phyloP scores from a whole-genome alignment of 331 rosid genomes.

The Rosa hybrid region DNA sequence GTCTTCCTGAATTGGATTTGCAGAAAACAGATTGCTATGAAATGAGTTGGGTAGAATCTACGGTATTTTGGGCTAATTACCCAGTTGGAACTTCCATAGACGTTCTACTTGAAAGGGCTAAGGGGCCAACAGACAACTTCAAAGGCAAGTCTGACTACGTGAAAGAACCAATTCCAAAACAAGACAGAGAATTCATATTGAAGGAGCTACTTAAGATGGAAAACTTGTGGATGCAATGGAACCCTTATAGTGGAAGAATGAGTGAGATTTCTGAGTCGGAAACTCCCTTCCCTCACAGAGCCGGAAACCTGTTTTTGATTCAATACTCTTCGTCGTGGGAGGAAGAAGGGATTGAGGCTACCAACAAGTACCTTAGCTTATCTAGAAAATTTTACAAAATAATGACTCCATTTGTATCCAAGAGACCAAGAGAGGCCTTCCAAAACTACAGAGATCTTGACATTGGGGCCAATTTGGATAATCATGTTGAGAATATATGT shows the following conservation, averaged over 20 bases:
- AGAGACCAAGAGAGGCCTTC: no score
- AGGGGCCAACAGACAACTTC: background rate
- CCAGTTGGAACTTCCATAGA: constrained; percentile 13
- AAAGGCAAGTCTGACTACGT: constrained; percentile 17
- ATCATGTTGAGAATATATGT: no score
- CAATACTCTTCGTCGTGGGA: no score
- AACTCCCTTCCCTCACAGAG: constrained; percentile 25
- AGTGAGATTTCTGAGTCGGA: background rate
- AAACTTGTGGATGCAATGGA: background rate
- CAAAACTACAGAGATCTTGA: no score
- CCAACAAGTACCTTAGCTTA: background rate
- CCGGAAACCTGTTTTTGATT: background rate
- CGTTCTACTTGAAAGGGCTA: constrained; percentile 29
- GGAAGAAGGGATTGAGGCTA: background rate
- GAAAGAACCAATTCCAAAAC: constrained; percentile 1
- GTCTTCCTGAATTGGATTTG: constrained; percentile 54
- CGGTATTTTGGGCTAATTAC: no score
- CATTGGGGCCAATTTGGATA: no score
- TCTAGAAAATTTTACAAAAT: no score
- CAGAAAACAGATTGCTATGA: constrained; percentile 28
- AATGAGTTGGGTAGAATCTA: constrained; percentile 48
- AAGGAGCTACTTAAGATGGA: background rate
- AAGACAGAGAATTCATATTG: background rate
- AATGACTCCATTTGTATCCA: no score
- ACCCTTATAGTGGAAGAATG: constrained; percentile 14